phyloP scores from a whole-genome alignment of 768 basidiomycete species.

The Omphalotus guepiniiformis region DNA sequence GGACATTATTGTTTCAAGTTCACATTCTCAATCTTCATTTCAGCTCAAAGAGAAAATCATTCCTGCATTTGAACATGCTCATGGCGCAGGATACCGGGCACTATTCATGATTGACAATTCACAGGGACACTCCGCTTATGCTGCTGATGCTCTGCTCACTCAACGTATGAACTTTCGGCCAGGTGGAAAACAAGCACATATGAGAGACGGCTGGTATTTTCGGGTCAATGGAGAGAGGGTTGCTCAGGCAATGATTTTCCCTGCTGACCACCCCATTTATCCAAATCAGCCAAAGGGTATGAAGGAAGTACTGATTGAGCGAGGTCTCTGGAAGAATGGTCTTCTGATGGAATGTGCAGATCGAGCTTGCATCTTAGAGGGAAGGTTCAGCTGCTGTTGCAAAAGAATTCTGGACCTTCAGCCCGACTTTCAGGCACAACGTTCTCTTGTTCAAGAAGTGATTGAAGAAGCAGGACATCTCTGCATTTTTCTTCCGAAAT shows the following conservation, averaged over 20 bases:
- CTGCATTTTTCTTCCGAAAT: constrained; percentile 25
- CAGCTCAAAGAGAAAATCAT: constrained; percentile 19
- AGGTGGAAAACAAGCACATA: constrained; percentile 18
- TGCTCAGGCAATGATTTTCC: constrained; percentile 4
- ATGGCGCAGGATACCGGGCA: constrained; percentile 10
- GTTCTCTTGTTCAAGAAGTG: constrained; percentile 19
- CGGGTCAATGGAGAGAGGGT: constrained; percentile 1
- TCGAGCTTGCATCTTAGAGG: not conserved
- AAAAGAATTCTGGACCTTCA: constrained; percentile 20
- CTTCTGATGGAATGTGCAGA: constrained; percentile 13
- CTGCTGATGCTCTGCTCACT: constrained; percentile 15
- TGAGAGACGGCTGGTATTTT: constrained; percentile 19
- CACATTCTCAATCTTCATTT: constrained; percentile 17
- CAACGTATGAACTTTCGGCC: constrained; percentile 21
- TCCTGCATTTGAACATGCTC: constrained; percentile 12
- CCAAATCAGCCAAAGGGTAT: constrained; percentile 26
- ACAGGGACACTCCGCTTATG: constrained; percentile 22
- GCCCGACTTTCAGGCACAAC: constrained; percentile 22
- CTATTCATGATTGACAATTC: constrained; percentile 20
- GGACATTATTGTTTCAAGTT: not conserved
- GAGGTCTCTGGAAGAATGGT: constrained; percentile 12
- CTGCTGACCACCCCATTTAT: not conserved
- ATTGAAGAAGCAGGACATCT: constrained; percentile 24
- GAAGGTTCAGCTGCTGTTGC: constrained; percentile 21
- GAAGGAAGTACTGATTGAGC: constrained; percentile 20